phyloP scores from a whole-genome alignment of 1,139 yeast species.

The Pichiaceae sp. region DNA sequence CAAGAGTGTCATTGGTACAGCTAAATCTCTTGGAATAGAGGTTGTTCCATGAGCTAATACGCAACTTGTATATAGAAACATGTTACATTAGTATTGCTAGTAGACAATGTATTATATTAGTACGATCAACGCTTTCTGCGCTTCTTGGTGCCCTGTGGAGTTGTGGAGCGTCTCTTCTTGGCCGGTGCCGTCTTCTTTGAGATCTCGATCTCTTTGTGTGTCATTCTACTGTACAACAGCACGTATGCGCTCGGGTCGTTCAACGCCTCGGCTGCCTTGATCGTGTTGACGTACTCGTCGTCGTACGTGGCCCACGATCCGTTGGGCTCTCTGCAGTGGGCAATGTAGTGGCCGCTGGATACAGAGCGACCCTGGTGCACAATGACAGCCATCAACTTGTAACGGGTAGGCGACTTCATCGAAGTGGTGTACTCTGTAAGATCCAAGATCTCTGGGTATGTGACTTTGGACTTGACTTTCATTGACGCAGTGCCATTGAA shows the following conservation, averaged over 20 bases:
- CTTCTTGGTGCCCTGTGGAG: background rate
- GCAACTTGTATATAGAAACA: background rate
- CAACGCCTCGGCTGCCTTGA: constrained; percentile 66
- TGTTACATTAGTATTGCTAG: background rate
- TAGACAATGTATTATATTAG: background rate
- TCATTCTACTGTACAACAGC: constrained; percentile 68
- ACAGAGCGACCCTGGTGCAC: constrained; percentile 93
- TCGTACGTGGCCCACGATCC: constrained; percentile 91
- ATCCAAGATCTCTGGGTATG: constrained; percentile 72
- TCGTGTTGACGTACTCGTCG: constrained; percentile 76
- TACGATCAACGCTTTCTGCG: background rate
- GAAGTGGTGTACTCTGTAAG: constrained; percentile 52
- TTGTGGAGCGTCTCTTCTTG: background rate
- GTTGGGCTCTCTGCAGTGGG: constrained; percentile 88
- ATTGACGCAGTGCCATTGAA: constrained; percentile 72
- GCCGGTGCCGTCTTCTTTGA: constrained; percentile 1
- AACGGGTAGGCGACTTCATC: constrained; percentile 43
- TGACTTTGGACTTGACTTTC: constrained; percentile 80
- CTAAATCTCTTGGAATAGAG: constrained; percentile 77
- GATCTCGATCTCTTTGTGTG: constrained; percentile 30
- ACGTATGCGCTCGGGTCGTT: constrained; percentile 87
- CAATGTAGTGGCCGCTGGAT: constrained; percentile 87
- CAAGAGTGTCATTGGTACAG: constrained; percentile 79
- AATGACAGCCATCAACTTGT: constrained; percentile 76
- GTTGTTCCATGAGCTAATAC: constrained; percentile 48